A percentile compares a stretch with the other conserved stretches of the same genome.
Evolutionary conservation across 768 basidiomycete genomes (phyloP).

Genomic region (Crepidotus variabilis): DNA sequence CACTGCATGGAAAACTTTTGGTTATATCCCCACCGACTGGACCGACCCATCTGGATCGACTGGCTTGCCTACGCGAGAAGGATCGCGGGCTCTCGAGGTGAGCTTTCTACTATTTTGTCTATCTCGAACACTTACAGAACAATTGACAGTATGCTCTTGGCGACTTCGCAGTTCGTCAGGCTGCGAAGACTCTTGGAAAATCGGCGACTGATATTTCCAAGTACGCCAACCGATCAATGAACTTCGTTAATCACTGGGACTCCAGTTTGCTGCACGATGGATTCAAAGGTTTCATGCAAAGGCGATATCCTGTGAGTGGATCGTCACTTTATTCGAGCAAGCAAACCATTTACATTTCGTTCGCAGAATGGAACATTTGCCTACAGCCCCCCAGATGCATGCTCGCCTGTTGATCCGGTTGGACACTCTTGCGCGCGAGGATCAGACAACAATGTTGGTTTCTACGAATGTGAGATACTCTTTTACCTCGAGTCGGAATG

Average conservation of each 20-base stretch:
- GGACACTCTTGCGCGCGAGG: conserved; percentile 46
- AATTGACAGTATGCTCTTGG: conserved; percentile 38
- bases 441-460: conserved; percentile 45
- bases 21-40: conserved; percentile 47
- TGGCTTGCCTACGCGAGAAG: conserved; percentile 47
- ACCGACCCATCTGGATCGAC: conserved; percentile 43
- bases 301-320: conserved; percentile 34
- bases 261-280: conserved; percentile 40
- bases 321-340: background rate
- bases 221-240: conserved; percentile 49
- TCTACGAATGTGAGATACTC: conserved; percentile 42
- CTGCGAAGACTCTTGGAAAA: conserved; percentile 38
- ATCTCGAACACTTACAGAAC: background rate
- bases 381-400: conserved; percentile 45
- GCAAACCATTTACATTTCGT: background rate
- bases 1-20: conserved; percentile 48
- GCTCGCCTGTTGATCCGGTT: conserved; percentile 45
- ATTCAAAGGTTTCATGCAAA: conserved; percentile 44
- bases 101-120: background rate
- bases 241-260: conserved; percentile 50
- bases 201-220: conserved; percentile 31
- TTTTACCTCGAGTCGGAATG: background rate
- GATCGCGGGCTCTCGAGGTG: conserved; percentile 45
- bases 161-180: conserved; percentile 52
- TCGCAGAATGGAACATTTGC: conserved; percentile 46